Percentiles rank a stretch among this genome's conserved stretches.
phyloP scores from a whole-genome alignment of 2,329 filamentous ascomycete species.

The Aureobasidium melanogenum region DNA sequence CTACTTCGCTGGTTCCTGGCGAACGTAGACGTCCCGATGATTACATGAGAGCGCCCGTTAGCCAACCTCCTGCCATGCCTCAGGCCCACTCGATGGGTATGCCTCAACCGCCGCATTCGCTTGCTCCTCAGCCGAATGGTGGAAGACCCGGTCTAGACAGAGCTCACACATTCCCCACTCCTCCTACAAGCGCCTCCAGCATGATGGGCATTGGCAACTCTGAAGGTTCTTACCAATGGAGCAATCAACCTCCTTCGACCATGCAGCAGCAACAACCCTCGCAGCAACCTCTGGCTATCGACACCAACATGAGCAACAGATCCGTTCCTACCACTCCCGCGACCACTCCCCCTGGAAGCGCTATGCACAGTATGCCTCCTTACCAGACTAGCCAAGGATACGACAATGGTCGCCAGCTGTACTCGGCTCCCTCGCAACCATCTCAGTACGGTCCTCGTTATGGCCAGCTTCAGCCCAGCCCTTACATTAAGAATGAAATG shows the following conservation, averaged over 20 bases:
- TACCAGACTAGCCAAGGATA: conserved; percentile 68
- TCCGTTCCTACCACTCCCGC: conserved; percentile 88
- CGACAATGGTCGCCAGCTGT: conserved; percentile 69
- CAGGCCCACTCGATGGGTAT: conserved; percentile 59
- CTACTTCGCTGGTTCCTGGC: conserved; percentile 62
- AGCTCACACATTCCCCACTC: conserved; percentile 87
- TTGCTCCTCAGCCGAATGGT: conserved; percentile 50
- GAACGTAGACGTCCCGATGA: conserved; percentile 60
- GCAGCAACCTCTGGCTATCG: conserved; percentile 69
- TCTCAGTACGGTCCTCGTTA: conserved; percentile 64
- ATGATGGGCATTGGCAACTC: conserved; percentile 68
- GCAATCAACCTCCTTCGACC: conserved; percentile 30
- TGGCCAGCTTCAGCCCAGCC: conserved; percentile 42
- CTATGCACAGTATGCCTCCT: conserved; percentile 67
- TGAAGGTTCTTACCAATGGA: conserved; percentile 72
- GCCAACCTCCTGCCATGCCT: conserved; percentile 60
- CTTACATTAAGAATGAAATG: conserved; percentile 82
- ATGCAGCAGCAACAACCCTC: conserved; percentile 34
- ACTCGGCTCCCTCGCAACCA: conserved; percentile 57
- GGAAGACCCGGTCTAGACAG: conserved; percentile 69
- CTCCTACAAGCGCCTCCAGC: conserved; percentile 85
- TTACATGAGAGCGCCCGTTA: conserved; percentile 52
- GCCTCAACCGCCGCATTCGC: conserved; percentile 58
- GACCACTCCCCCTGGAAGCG: conserved; percentile 66
- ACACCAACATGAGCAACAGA: conserved; percentile 69